Conservation (phyloP, 2,329 filamentous ascomycete species). For the Aspergillus pseudoglaucus region DNA sequence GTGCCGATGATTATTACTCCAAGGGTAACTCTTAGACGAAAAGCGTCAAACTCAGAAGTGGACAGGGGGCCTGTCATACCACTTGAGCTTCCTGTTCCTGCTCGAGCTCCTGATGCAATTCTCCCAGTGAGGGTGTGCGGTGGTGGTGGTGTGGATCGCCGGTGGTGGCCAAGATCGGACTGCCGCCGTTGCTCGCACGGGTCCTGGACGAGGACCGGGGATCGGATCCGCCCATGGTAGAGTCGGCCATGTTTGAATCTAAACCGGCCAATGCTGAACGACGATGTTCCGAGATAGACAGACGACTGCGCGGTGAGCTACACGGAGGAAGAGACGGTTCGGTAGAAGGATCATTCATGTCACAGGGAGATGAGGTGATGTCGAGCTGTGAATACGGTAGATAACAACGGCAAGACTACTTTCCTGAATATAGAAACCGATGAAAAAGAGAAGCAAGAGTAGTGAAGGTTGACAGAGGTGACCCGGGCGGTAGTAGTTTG, state of each 20-base stretch:
- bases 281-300: constrained; percentile 37
- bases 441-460: no score
- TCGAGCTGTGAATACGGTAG: no score
- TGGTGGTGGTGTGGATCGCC: constrained; percentile 45
- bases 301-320: constrained; percentile 27
- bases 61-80: constrained; percentile 19
- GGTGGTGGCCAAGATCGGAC: constrained; percentile 30
- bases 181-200: constrained; percentile 34
- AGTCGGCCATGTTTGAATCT: constrained; percentile 32
- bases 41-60: neutral
- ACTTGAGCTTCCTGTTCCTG: constrained; percentile 49
- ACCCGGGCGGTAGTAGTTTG: no score
- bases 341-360: no score
- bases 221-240: constrained; percentile 35
- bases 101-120: constrained; percentile 46
- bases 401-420: no score
- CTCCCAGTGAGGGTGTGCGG: constrained; percentile 42
- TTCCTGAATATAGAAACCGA: no score
- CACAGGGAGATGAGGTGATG: no score
- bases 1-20: neutral
- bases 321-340: constrained; percentile 36
- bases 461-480: no score
- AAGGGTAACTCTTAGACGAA: neutral
- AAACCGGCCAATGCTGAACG: constrained; percentile 34
- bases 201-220: constrained; percentile 38